phyloP scores from a whole-genome alignment of 768 basidiomycete species.

The Panellus pusillus region DNA sequence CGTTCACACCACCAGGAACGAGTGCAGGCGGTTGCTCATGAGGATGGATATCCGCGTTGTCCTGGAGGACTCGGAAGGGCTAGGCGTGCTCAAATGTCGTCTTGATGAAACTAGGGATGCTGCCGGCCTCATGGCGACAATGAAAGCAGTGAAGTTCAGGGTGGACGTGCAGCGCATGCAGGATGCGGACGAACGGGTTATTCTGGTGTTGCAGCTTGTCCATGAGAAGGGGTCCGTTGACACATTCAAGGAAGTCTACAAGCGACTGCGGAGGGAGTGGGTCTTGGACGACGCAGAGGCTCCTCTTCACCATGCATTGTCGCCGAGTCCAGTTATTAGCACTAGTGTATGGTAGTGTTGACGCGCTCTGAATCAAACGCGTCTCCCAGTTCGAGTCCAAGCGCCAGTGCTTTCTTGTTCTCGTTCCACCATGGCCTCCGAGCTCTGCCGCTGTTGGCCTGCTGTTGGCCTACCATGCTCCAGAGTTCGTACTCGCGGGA shows the following conservation, averaged over 20 bases:
- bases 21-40: slow-evolving; percentile 73
- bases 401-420: background rate
- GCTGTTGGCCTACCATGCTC: too few relatives aligned
- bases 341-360: slow-evolving; percentile 1
- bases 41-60: slow-evolving; percentile 69
- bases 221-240: slow-evolving; percentile 89
- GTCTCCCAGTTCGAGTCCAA: background rate
- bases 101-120: slow-evolving; percentile 66
- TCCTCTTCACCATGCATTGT: slow-evolving; percentile 14
- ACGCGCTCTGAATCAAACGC: background rate
- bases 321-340: slow-evolving; percentile 1
- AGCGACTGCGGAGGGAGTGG: slow-evolving; percentile 69
- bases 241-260: slow-evolving; percentile 74
- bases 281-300: slow-evolving; percentile 44
- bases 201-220: slow-evolving; percentile 27
- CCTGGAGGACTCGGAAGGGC: slow-evolving; percentile 61
- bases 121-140: slow-evolving; percentile 47
- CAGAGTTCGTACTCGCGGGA: too few relatives aligned
- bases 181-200: too few relatives aligned
- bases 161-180: slow-evolving; percentile 61
- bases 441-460: too few relatives aligned
- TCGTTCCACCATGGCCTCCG: background rate
- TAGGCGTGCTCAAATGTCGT: slow-evolving; percentile 74
- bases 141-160: slow-evolving; percentile 79
- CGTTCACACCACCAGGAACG: slow-evolving; percentile 64